Percentiles rank a stretch among this genome's conserved stretches.
Evolutionary conservation across 164 flowering plant genomes (phyloP).

Genomic region (Cinnamomum micranthum): DNA sequence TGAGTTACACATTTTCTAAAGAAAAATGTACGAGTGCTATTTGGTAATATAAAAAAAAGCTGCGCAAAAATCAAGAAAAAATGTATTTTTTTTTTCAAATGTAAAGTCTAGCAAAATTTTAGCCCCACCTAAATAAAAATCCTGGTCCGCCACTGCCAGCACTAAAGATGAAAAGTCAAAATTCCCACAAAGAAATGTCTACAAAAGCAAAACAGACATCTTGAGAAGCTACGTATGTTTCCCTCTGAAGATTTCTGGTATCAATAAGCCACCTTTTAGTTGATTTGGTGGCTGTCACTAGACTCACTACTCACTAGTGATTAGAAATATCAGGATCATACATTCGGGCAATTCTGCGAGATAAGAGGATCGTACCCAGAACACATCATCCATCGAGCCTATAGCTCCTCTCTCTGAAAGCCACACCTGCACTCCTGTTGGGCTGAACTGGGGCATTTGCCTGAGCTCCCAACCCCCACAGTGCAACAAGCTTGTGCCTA

Average conservation of each 20-base stretch:
- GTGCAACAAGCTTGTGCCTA: conserved; percentile 57
- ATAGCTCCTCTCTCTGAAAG: conserved; percentile 69
- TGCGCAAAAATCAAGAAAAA: too few relatives aligned
- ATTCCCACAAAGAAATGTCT: not conserved
- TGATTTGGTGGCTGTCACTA: not conserved
- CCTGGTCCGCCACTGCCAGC: too few relatives aligned
- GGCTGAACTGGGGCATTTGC: conserved; percentile 28
- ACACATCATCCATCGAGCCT: conserved; percentile 35
- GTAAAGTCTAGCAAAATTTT: too few relatives aligned
- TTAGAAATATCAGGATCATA: not conserved
- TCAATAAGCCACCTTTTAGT: not conserved
- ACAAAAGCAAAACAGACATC: not conserved
- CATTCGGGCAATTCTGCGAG: too few relatives aligned
- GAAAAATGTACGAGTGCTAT: too few relatives aligned
- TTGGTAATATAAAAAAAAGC: too few relatives aligned
- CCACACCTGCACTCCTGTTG: conserved; percentile 40
- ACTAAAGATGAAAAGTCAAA: not conserved
- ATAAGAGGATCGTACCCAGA: not conserved
- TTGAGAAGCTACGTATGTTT: not conserved
- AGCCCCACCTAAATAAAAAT: too few relatives aligned
- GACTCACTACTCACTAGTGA: not conserved
- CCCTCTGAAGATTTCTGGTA: not conserved
- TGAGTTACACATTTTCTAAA: too few relatives aligned
- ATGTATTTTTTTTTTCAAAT: too few relatives aligned
- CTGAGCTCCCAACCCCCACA: conserved; percentile 52